Base-by-base conservation (phyloP, 352 stramenopile genomes). In the Globisporangium alternatum region DNA sequence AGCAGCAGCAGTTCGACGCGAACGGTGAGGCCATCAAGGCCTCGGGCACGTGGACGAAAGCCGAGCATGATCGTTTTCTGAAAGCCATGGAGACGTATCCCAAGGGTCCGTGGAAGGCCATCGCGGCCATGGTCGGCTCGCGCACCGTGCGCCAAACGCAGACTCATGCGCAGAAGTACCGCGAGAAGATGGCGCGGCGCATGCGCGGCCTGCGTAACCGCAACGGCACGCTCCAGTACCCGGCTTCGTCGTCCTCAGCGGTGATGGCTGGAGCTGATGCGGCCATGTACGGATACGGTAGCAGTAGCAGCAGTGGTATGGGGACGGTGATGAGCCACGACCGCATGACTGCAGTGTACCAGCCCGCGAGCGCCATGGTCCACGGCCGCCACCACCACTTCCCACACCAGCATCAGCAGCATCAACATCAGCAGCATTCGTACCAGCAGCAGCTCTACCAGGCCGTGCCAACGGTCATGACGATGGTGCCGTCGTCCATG, bases 1-100 rank as follows among this genome's bases (percentile, higher is more conserved):
- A 77, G n/a, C 75, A 87, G 69, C 76, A 80, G 47, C 68, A 83
- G 60, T 75, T 75, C 57, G 75, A 87, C 56, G 71, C 76, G 48
- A 83, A 88, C 35, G 17, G 71, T 66, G 52, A 60, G 17, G 44
- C 41, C 3, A 66, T 67, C 62, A 67, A 67, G 35, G 62, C 62
- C 33, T 62, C 62, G 13, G 62, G 62, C 15, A 67, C 62, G 35
- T 75, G 68, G 68, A 69, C 68, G 2, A 57, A 59, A 25, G 65
- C 41, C 28, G 68, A 74, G 63, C 66, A 69, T 17, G 60, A 68
- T 10, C 60, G 61, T 17, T 72, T 74, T 31, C 63, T 74, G 1
- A 53, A 70, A 8, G 64, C 55, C 33, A 65, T 74, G 25, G 65
- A 71, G 56, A 65, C 52, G 52, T 73, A 71, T 28, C 68, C 65